Conservation (phyloP, 129 eudicot species). For the Helianthus tuberosus region DNA sequence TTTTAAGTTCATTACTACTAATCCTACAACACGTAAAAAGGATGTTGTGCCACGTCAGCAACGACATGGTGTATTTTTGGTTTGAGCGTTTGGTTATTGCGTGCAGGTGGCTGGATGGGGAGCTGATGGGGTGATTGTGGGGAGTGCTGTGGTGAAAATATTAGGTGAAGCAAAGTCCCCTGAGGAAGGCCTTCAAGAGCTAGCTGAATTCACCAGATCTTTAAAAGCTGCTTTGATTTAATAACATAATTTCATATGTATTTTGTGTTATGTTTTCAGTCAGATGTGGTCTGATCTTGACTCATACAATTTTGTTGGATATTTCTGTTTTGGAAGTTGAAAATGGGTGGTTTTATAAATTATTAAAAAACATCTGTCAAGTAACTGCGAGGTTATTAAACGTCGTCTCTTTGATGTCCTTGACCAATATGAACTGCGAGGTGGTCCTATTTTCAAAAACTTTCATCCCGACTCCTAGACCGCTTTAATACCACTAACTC, state of each 20-base stretch:
- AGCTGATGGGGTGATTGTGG: conserved; percentile 98
- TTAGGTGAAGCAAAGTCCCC: conserved; percentile 87
- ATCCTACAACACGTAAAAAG: neutral
- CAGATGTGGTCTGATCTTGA: neutral
- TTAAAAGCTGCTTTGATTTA: conserved; percentile 66
- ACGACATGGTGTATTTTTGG: neutral
- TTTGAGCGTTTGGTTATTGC: neutral
- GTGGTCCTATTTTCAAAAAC: too few species aligned
- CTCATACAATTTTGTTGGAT: neutral
- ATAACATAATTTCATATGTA: conserved; percentile 1
- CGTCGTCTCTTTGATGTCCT: too few species aligned
- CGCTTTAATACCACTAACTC: too few species aligned
- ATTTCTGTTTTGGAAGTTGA: neutral
- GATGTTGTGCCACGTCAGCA: neutral
- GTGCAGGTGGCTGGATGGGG: conserved; percentile 95
- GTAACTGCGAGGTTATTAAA: too few species aligned
- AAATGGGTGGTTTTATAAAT: neutral
- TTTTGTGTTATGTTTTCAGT: conserved; percentile 2
- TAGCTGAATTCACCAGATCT: conserved; percentile 61
- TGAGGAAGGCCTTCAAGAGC: conserved; percentile 74
- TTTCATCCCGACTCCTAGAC: too few species aligned
- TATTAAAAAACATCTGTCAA: too few species aligned
- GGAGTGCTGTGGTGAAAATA: conserved; percentile 88
- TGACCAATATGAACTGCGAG: too few species aligned
- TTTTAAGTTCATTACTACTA: neutral